These are phyloP conservation scores for Sutorius australiensis DNA, from an alignment of 768 basidiomycete species.

Conservation along the genomic window DNA sequence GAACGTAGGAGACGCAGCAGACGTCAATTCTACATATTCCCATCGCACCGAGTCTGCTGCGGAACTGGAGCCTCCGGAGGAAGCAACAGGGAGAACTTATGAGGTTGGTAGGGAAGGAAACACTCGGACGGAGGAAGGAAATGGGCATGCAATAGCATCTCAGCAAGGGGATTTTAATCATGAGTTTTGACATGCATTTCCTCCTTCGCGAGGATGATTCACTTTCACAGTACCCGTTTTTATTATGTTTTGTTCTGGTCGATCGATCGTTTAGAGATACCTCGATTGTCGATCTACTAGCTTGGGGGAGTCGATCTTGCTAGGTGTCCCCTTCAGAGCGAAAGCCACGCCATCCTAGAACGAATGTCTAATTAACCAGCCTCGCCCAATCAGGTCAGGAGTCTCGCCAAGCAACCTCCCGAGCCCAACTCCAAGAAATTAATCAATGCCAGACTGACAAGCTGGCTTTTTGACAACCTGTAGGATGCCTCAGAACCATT, in stretches of 20 bases:
- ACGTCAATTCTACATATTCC: constrained; percentile 32
- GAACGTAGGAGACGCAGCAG: constrained; percentile 34
- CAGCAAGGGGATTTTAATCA: constrained; percentile 60
- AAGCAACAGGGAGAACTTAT: constrained; percentile 67
- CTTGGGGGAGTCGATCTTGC: background rate
- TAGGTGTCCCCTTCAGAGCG: too few relatives aligned
- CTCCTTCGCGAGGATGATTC: background rate
- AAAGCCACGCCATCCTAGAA: background rate
- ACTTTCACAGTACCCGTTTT: constrained; percentile 11
- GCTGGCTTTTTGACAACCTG: too few relatives aligned
- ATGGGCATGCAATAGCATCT: constrained; percentile 13
- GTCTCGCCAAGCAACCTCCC: too few relatives aligned
- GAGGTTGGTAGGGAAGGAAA: constrained; percentile 27
- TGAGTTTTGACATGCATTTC: constrained; percentile 46
- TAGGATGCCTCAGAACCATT: too few relatives aligned
- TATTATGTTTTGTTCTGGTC: background rate
- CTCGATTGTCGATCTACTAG: background rate
- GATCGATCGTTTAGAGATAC: constrained; percentile 3
- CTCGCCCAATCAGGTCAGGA: too few relatives aligned
- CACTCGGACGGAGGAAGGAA: constrained; percentile 14
- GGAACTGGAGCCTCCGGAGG: constrained; percentile 59
- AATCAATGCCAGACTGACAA: too few relatives aligned
- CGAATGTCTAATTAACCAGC: too few relatives aligned
- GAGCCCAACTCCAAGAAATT: too few relatives aligned
- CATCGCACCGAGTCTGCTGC: constrained; percentile 34